These are phyloP conservation scores for Penicillium sp. DNA, from an alignment of 2,329 filamentous ascomycete species.

Conservation along the genomic window DNA sequence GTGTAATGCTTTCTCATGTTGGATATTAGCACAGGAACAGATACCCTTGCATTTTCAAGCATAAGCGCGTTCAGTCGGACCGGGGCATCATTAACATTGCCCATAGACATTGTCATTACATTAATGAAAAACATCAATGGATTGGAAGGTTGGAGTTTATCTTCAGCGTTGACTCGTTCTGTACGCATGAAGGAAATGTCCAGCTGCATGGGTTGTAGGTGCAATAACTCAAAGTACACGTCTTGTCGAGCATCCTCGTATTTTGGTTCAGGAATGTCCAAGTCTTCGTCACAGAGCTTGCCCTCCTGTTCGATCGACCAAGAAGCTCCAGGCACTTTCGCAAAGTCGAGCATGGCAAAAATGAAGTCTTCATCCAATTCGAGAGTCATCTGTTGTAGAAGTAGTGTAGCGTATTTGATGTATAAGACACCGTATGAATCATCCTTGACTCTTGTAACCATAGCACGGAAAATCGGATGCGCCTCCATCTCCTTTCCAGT, in stretches of 20 bases:
- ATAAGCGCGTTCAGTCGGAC: constrained; percentile 90
- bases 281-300: constrained; percentile 78
- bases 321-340: constrained; percentile 83
- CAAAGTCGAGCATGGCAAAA: constrained; percentile 90
- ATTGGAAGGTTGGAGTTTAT: constrained; percentile 84
- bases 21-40: constrained; percentile 74
- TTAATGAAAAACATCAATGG: constrained; percentile 99
- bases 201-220: constrained; percentile 96
- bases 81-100: constrained; percentile 97
- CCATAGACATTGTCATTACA: constrained; percentile 97
- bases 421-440: constrained; percentile 97
- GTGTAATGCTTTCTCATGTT: constrained; percentile 94
- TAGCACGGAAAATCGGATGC: constrained; percentile 88
- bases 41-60: constrained; percentile 91
- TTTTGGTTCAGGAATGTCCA: constrained; percentile 89
- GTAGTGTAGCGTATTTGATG: constrained; percentile 92
- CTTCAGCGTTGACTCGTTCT: constrained; percentile 91
- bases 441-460: constrained; percentile 92
- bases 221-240: constrained; percentile 95
- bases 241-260: constrained; percentile 82
- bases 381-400: constrained; percentile 96
- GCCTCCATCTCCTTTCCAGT: constrained; percentile 93
- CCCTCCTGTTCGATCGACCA: constrained; percentile 83
- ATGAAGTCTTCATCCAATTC: constrained; percentile 98
- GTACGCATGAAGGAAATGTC: constrained; percentile 96